Evolutionary conservation across 306 rosid species (phyloP), one percentile per base, ranked within the genome.

Genomic region (Sesbania bispinosa): DNA sequence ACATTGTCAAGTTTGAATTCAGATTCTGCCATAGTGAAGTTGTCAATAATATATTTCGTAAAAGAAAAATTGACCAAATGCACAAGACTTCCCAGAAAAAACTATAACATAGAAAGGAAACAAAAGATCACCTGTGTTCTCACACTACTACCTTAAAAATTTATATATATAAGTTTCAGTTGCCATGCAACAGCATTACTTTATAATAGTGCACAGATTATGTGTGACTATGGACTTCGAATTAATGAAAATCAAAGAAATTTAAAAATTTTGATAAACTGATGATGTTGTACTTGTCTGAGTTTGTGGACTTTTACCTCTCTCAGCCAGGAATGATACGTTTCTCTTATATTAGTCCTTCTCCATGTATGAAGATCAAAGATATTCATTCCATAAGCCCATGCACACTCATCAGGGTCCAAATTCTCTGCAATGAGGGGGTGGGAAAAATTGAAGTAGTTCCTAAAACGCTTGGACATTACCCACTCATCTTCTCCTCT

Each of bases 1-100:
- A 95, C 87, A 95, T 86, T 73, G 99, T 82, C 74, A 95, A 81
- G 81, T 95, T 89, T 50, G 99, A 88, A 84, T 75, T 89, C 80
- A 95, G 85, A 84, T 95, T 95, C 99, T 95, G 96, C 85, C 73
- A 57, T 23, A 79, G 16, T 72, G 62, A 83, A 80, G 36, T 20
- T 50, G 73, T 79, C 67, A 84, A 74, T 74, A 33, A 55, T 53
- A 54, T 57, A 46, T 11, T 51, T 9, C 19, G 29, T 57, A 64
- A 63, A 24, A n/a, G 27, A 71, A 47, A 46, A 16, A 16, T 54
- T 53, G 30, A 71, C 33, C 54, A 48, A 57, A 64, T 64, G 70
- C 19, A 46, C 55, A 50, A 39, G 30, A 68, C 27, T 26, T 60
- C 43, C 27, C 46, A 13, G 27, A 32, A 60, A 39, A 41, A 24